A percentile compares a stretch with the other conserved stretches of the same genome.
These are phyloP conservation scores for Gossypium bickii DNA, from an alignment of 345 rosid species.

Conservation along the genomic window DNA sequence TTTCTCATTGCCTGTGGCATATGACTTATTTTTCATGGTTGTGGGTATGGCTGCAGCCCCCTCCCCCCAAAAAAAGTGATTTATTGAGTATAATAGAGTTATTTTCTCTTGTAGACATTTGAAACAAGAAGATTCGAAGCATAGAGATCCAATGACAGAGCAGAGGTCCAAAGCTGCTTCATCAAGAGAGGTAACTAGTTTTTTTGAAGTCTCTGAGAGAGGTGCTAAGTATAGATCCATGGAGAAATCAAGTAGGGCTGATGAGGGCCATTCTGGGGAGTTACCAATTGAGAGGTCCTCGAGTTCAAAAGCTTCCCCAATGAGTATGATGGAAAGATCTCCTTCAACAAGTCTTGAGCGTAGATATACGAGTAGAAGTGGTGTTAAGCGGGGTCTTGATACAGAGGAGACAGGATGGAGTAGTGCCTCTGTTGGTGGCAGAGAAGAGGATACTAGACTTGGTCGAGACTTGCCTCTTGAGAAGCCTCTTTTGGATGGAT, in stretches of 20 bases:
- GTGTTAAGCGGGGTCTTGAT: constrained; percentile 61
- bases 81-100: constrained; percentile 7
- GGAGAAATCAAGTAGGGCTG: constrained; percentile 51
- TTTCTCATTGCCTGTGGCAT: background rate
- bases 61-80: background rate
- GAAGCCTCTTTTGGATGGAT: constrained; percentile 54
- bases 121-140: constrained; percentile 46
- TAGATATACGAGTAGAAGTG: constrained; percentile 48
- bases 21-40: background rate
- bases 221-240: constrained; percentile 49
- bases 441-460: constrained; percentile 44
- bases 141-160: constrained; percentile 45
- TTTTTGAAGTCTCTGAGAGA: constrained; percentile 60
- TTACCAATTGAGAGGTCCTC: constrained; percentile 62
- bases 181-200: constrained; percentile 38
- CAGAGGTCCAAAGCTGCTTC: constrained; percentile 51
- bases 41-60: background rate
- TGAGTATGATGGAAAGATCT: constrained; percentile 66
- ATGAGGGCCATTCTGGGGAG: constrained; percentile 65
- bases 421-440: constrained; percentile 41
- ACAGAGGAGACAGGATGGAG: constrained; percentile 69
- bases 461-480: constrained; percentile 45
- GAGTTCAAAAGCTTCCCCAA: constrained; percentile 69
- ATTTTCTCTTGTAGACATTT: constrained; percentile 42
- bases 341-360: constrained; percentile 72